A percentile compares a stretch with the other conserved stretches of the same genome.
These are phyloP conservation scores for Naganishia kalamii DNA, from an alignment of 768 basidiomycete species.

Conservation along the genomic window DNA sequence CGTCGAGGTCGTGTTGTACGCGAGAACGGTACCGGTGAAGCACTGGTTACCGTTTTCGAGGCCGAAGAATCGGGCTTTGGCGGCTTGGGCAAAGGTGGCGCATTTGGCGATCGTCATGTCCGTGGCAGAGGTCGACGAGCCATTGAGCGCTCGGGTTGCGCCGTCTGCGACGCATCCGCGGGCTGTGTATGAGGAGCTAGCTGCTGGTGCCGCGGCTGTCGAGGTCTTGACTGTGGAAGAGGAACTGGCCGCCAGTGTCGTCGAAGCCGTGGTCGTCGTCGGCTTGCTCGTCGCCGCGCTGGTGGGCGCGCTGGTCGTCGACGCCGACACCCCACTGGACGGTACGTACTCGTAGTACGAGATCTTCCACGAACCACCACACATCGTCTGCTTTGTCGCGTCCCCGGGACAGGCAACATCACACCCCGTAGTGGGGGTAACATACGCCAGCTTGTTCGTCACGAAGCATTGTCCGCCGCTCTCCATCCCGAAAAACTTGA, in stretches of 20 bases:
- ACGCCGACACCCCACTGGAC: not conserved
- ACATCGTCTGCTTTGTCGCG: not conserved
- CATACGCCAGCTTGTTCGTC: not conserved
- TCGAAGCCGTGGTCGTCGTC: not conserved
- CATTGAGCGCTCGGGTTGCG: no score
- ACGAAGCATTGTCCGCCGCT: conserved; percentile 6
- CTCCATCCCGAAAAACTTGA: not conserved
- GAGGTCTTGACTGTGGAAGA: no score
- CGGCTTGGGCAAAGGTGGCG: not conserved
- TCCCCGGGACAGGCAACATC: not conserved
- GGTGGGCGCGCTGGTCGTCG: not conserved
- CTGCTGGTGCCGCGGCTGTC: no score
- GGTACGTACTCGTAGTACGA: not conserved
- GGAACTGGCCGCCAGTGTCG: no score
- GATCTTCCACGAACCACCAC: conserved; percentile 1
- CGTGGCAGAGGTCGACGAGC: not conserved
- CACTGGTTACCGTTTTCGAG: not conserved
- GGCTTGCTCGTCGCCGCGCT: no score
- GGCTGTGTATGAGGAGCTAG: no score
- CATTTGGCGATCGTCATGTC: not conserved
- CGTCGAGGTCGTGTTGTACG: not conserved
- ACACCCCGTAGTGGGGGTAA: not conserved
- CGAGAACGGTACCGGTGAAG: not conserved
- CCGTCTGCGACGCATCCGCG: no score
- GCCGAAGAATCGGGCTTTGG: not conserved